A percentile compares a stretch with the other conserved stretches of the same genome.
Evolutionary conservation across 208 protist genomes (phyloP).

Genomic region (Leishmania amazonensis): DNA sequence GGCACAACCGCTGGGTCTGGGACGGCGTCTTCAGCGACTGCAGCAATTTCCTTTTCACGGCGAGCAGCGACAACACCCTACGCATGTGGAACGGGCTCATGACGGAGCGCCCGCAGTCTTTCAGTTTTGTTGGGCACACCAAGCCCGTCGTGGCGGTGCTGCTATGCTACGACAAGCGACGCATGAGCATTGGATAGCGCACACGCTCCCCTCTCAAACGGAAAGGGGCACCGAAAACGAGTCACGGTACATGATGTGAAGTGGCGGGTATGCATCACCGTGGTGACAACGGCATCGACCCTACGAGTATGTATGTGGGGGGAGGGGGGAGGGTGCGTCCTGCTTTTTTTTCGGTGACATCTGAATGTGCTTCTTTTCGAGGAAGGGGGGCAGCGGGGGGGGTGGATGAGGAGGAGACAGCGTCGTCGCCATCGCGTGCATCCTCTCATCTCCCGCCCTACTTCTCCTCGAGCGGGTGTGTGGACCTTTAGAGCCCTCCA

Average conservation of each 20-base stretch:
- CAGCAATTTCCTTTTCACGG: constrained; percentile 71
- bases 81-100: constrained; percentile 75
- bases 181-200: background rate
- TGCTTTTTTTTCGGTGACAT: background rate
- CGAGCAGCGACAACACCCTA: constrained; percentile 78
- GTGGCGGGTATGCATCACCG: background rate
- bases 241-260: background rate
- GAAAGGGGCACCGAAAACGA: background rate
- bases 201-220: too few species aligned
- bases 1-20: constrained; percentile 88
- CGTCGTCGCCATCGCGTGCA: background rate
- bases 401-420: background rate
- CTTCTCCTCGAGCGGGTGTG: background rate
- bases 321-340: background rate
- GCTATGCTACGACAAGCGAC: constrained; percentile 38
- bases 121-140: constrained; percentile 70
- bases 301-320: background rate
- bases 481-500: too few species aligned
- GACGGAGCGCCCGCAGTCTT: constrained; percentile 67
- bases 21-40: constrained; percentile 84
- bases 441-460: background rate
- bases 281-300: background rate
- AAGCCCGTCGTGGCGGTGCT: constrained; percentile 76
- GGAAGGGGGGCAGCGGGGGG: too few species aligned
- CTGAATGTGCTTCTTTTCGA: background rate